Percentiles rank a stretch among this genome's conserved stretches.
phyloP scores from a whole-genome alignment of 306 rosid species.

The Cucumis melo region DNA sequence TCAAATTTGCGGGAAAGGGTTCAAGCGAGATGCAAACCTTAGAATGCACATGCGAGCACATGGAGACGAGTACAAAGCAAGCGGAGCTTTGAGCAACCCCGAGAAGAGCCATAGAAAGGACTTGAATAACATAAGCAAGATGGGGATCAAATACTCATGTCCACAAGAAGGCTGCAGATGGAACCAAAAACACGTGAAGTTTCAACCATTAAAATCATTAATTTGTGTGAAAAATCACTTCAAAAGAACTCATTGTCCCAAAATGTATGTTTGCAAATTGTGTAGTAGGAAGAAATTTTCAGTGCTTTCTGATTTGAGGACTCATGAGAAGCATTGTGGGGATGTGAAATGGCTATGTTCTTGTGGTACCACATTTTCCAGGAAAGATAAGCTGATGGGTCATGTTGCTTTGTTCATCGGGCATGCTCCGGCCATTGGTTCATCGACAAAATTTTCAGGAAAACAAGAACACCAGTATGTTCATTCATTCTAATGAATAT shows the following conservation, averaged over 20 bases:
- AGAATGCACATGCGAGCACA: slow-evolving; percentile 99
- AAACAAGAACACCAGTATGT: background rate
- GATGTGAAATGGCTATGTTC: slow-evolving; percentile 76
- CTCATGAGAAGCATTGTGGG: slow-evolving; percentile 97
- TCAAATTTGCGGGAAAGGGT: slow-evolving; percentile 85
- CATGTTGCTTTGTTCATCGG: slow-evolving; percentile 74
- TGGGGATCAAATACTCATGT: slow-evolving; percentile 61
- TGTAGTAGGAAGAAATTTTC: slow-evolving; percentile 81
- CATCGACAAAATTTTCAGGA: background rate
- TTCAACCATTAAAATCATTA: slow-evolving; percentile 86
- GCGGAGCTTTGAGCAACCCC: slow-evolving; percentile 62
- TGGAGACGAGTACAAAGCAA: slow-evolving; percentile 80
- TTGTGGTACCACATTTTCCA: slow-evolving; percentile 84
- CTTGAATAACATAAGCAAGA: background rate
- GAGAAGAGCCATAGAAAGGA: slow-evolving; percentile 17
- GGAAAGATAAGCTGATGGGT: slow-evolving; percentile 91
- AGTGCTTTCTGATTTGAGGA: slow-evolving; percentile 74
- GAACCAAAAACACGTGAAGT: slow-evolving; percentile 65
- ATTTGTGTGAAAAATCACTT: slow-evolving; percentile 89
- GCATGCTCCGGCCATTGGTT: slow-evolving; percentile 29
- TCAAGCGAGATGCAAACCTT: slow-evolving; percentile 78
- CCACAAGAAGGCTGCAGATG: slow-evolving; percentile 92
- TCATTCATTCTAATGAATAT: background rate
- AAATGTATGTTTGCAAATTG: slow-evolving; percentile 85
- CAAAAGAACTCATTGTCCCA: slow-evolving; percentile 90